A percentile compares a stretch with the other conserved stretches of the same genome.
These are phyloP conservation scores for Rubia tinctorum DNA, from an alignment of 305 asterid species.

Conservation along the genomic window DNA sequence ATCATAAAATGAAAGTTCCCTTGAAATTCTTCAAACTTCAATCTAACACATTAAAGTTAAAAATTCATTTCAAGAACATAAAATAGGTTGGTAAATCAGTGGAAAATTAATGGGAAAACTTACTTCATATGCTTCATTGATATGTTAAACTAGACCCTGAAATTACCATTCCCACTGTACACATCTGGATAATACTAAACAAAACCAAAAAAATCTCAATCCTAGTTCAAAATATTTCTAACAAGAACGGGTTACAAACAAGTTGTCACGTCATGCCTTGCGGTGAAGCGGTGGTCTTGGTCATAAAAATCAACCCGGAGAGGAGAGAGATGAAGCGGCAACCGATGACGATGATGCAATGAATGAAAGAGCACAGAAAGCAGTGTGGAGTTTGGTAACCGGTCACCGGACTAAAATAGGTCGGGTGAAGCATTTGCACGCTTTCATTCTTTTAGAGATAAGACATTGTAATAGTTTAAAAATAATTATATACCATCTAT, in stretches of 20 bases:
- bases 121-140: conserved; percentile 91
- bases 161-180: conserved; percentile 63
- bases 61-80: not conserved
- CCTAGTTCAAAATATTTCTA: not conserved
- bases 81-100: not conserved
- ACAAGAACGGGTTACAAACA: not conserved
- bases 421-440: no score
- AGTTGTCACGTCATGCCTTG: no score
- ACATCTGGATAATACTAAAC: conserved; percentile 97
- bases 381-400: no score
- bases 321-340: no score
- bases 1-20: not conserved
- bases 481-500: no score
- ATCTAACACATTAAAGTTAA: not conserved
- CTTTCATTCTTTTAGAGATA: no score
- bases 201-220: conserved; percentile 1
- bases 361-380: no score
- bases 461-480: no score
- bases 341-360: no score
- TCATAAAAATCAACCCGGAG: no score
- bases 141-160: conserved; percentile 60
- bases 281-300: no score
- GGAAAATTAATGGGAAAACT: conserved; percentile 16
- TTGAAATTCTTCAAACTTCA: not conserved
- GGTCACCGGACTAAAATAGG: no score